A percentile compares a stretch with the other conserved stretches of the same genome.
Evolutionary conservation across 108 stramenopile genomes (phyloP).

Genomic region (Cyclotella baltica): DNA sequence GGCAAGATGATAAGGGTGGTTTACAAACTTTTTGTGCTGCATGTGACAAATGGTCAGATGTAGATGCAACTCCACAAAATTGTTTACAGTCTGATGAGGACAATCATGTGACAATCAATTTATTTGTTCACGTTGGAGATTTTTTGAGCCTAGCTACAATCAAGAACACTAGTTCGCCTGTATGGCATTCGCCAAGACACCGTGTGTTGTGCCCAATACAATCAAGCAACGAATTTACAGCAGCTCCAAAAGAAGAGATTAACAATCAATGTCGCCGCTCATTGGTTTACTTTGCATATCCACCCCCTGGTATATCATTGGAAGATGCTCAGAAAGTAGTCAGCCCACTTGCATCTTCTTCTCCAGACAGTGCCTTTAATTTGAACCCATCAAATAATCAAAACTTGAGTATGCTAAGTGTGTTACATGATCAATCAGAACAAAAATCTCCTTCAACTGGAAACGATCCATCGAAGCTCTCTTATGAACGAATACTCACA

Average conservation of each 20-base stretch:
- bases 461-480: not conserved
- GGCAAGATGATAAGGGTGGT: conserved; percentile 83
- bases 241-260: not conserved
- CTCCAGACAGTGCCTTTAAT: not conserved
- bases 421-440: conserved; percentile 63
- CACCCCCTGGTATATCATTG: conserved; percentile 62
- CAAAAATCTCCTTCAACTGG: conserved; percentile 2
- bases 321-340: conserved; percentile 32
- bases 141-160: conserved; percentile 66
- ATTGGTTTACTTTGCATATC: conserved; percentile 77
- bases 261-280: conserved; percentile 52
- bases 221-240: conserved; percentile 1
- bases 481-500: conserved; percentile 8
- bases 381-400: not conserved
- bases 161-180: not conserved
- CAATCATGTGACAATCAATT: conserved; percentile 7
- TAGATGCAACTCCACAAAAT: conserved; percentile 19
- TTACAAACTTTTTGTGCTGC: conserved; percentile 80
- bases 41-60: conserved; percentile 71
- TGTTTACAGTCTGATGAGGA: conserved; percentile 8
- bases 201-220: conserved; percentile 49
- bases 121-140: conserved; percentile 83
- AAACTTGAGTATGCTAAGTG: conserved; percentile 40
- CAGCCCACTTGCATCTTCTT: conserved; percentile 12
- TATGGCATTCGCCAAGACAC: conserved; percentile 53